Conservation (phyloP, 2,329 filamentous ascomycete species). For the Immersiporthe knoxdaviesiana region DNA sequence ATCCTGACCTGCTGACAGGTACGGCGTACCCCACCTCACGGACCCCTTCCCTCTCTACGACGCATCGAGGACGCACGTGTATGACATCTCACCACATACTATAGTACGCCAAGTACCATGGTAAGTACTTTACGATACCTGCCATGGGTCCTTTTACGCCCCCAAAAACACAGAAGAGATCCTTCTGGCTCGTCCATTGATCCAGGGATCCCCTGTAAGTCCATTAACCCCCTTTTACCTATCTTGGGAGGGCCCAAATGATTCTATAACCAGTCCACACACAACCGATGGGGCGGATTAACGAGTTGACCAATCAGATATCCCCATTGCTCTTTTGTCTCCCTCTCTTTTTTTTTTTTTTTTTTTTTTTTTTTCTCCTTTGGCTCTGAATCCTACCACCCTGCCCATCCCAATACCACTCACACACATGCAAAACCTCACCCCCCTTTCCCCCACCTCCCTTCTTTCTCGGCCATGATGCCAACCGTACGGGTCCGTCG, state of each 20-base stretch:
- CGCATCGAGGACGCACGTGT: neutral
- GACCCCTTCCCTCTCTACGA: neutral
- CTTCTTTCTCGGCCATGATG: neutral
- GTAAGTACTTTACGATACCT: neutral
- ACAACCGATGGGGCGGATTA: neutral
- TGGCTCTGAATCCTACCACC: neutral
- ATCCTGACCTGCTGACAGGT: constrained; percentile 3
- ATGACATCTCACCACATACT: too few relatives aligned
- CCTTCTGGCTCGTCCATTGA: neutral
- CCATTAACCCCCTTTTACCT: neutral
- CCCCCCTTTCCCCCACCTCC: too few relatives aligned
- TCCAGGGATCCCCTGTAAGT: too few relatives aligned
- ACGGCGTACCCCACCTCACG: neutral
- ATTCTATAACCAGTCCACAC: neutral
- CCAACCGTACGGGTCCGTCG: neutral
- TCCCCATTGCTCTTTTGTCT: neutral
- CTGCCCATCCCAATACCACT: neutral
- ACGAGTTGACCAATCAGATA: neutral
- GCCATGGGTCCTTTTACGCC: constrained; percentile 11
- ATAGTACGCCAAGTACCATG: neutral
- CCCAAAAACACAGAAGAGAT: constrained; percentile 4
- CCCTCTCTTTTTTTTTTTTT: too few relatives aligned
- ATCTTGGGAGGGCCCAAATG: neutral
- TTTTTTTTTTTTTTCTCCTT: too few relatives aligned
- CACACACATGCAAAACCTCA: too few relatives aligned